Base-by-base conservation (phyloP, 441 rosid genomes). In the Hura crepitans region DNA sequence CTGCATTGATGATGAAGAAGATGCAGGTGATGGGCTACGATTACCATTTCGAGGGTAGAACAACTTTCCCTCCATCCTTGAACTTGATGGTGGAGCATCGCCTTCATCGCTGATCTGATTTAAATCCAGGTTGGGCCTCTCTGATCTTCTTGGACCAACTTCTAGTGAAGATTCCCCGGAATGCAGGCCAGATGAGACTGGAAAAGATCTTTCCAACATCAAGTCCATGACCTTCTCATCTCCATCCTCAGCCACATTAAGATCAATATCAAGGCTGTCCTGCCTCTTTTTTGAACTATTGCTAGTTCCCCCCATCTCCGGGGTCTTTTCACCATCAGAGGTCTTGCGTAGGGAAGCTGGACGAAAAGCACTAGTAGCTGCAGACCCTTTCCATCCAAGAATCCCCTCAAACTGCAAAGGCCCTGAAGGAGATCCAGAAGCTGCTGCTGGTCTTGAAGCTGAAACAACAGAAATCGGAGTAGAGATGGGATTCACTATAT, bases 311-410 rank as follows among this genome's bases (percentile, higher is more conserved):
- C 88, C 87, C 23, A 73, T 25, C 37, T 70, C 72, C 14, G 74
- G 68, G 71, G 70, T 70, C 72, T 66, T 85, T 28, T 79, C 82
- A 65, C 74, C 70, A 66, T 79, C 87, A 74, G 86, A 78, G 70
- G 62, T 72, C 76, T 84, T 83, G 51, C 86, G 90, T 53, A 90
- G 87, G 1, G 89, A 85, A 62, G 89, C 89, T 39, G 90, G 81
- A 70, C 83, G 91, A 84, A 89, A 89, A 59, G 88, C 93, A 80
- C 96, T 88, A 55, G 89, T 84, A 71, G 89, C 87, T 71, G 89
- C 90, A 62, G 88, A 84, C 45, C 92, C 93, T 83, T 88, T 91
- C 90, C 88, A 85, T 20, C 93, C 92, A 75, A 86, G 87, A 65
- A 82, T 63, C 65, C 96, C 93, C 71, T 83, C 92, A 65, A 88